Conservation (phyloP, 208 protist species). For the Crithidia fasciculata region DNA sequence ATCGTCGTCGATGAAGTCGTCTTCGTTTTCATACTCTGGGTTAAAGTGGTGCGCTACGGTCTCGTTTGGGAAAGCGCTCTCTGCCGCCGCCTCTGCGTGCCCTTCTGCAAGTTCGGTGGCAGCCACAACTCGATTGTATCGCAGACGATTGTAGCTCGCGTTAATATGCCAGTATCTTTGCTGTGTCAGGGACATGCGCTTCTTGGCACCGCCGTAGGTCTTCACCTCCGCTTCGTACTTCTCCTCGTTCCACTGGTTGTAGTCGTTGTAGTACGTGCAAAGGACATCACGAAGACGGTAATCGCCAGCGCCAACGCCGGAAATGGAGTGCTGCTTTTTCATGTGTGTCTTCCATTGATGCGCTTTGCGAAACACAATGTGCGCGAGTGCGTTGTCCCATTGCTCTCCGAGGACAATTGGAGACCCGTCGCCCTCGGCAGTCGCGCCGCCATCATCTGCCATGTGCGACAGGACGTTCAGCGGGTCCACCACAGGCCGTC, state of each 20-base stretch:
- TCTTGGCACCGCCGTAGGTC: conserved; percentile 21
- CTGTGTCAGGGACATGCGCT: conserved; percentile 46
- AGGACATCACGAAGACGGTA: conserved; percentile 78
- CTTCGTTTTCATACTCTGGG: conserved; percentile 35
- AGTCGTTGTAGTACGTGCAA: conserved; percentile 77
- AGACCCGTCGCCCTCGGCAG: conserved; percentile 8
- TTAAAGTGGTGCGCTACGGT: conserved; percentile 45
- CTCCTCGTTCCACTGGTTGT: conserved; percentile 69
- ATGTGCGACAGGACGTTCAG: conserved; percentile 76
- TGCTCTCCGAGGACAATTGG: neutral
- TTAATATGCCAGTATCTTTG: conserved; percentile 83
- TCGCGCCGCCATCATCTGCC: conserved; percentile 23
- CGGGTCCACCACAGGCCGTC: conserved; percentile 65
- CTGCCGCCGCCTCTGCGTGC: conserved; percentile 41
- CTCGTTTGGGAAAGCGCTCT: conserved; percentile 58
- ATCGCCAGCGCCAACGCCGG: conserved; percentile 45
- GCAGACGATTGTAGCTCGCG: conserved; percentile 81
- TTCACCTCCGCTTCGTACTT: conserved; percentile 30
- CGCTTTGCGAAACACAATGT: conserved; percentile 75
- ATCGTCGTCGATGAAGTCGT: conserved; percentile 48
- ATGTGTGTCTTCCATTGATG: conserved; percentile 69
- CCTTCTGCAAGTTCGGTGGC: conserved; percentile 49
- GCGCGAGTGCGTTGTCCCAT: conserved; percentile 53
- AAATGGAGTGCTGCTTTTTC: conserved; percentile 50
- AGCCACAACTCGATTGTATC: conserved; percentile 87